A percentile compares a stretch with the other conserved stretches of the same genome.
These are phyloP conservation scores for Themeda triandra DNA, from an alignment of 176 grass and related monocot species.

Conservation along the genomic window DNA sequence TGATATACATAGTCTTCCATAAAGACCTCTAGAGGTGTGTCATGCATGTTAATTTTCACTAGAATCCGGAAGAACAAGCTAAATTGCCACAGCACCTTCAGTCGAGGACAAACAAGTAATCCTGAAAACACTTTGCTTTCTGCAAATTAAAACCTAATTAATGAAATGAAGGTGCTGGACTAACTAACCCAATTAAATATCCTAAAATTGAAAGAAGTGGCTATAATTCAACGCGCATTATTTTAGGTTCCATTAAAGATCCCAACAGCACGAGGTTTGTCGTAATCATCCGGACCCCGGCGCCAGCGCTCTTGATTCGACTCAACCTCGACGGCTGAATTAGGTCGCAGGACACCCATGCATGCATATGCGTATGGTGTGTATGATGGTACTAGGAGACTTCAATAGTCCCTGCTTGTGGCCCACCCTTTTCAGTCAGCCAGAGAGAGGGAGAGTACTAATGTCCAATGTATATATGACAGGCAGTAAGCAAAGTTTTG, in stretches of 20 bases:
- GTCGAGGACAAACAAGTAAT: background rate
- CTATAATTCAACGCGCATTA: background rate
- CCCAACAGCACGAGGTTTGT: slow-evolving; percentile 1
- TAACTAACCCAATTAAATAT: background rate
- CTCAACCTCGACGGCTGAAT: slow-evolving; percentile 7
- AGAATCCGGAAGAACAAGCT: background rate
- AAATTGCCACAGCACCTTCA: background rate
- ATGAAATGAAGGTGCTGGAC: background rate
- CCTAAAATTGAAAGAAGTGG: background rate
- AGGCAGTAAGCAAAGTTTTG: background rate
- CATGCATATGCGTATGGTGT: background rate
- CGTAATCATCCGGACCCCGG: background rate
- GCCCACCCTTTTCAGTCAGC: background rate
- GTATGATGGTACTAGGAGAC: slow-evolving; percentile 9
- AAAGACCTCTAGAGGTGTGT: too few species aligned
- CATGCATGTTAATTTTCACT: too few species aligned
- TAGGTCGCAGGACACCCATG: too few species aligned
- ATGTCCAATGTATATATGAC: too few species aligned
- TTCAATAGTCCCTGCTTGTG: background rate
- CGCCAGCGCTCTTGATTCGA: slow-evolving; percentile 12
- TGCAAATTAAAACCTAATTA: background rate
- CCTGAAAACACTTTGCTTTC: background rate
- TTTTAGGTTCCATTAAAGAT: slow-evolving; percentile 21
- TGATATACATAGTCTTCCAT: too few species aligned
- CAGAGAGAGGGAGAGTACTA: background rate